Evolutionary conservation across 768 basidiomycete genomes (phyloP), one percentile per base, ranked within the genome.

Genomic region (Panaeolus papilionaceus): DNA sequence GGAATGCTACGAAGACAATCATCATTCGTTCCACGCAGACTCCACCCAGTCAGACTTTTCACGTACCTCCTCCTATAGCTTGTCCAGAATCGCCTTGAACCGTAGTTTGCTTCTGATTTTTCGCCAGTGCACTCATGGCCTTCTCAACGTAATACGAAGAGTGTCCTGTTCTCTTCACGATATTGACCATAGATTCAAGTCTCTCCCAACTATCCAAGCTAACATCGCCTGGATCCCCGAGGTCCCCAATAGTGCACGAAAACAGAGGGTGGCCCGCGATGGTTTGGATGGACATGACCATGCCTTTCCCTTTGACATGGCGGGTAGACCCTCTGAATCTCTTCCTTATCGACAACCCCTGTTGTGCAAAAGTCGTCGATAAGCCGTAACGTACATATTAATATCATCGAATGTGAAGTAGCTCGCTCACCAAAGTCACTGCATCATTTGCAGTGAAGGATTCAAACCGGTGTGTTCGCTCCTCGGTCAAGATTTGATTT

Each of bases 121-220:
- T 93, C 18, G 91, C 90, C 89, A 92, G 90, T 3, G 93, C 93
- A 61, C 86, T 87, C 88, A 93, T 93, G 6, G 92, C 91, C 74
- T 93, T 94, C 75, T 94, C 93, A 9, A 95, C 91, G 76, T 95
- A 95, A 76, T 83, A 94, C 71, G 90, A 93, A 8, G 92, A 92
- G 75, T 94, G 93, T 1, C 93, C 92, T 18, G 92, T 94, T 68
- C 92, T 84, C 71, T 84, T 86, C 58, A 93, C 92, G 28, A 93
- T 89, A 45, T 86, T 87, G 70, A 94, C 82, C 90, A 94, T 94
- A 47, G 90, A 88, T 78, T 94, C 91, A 51, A 94, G 73, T 72
- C 86, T 87, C 38, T 86, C 77, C 93, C 93, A 95, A 70, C 91
- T 92, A 74, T 95, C 92, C 73, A 93, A 75, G 71, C 89, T 92